Base-by-base conservation (phyloP, 2,329 filamentous ascomycete genomes). In the Acrocalymma vagum region DNA sequence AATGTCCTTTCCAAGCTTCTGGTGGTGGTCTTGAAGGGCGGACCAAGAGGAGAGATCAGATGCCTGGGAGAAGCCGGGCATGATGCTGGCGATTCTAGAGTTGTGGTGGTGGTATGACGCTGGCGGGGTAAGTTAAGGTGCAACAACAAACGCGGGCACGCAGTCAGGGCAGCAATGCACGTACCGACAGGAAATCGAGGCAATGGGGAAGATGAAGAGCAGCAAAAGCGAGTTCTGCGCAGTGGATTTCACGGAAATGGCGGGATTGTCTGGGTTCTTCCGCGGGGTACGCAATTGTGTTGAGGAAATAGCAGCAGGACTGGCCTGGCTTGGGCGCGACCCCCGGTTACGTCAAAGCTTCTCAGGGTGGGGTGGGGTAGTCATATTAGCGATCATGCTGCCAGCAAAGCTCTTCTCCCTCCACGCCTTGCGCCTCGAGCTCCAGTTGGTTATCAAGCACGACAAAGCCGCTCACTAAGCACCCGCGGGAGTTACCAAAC, bases 1-100 rank as follows among this genome's bases (percentile, higher is more conserved):
- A 68, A 97, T 94, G 68, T 86, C 85, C 77, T 92, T 92, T 66
- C 90, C 92, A 31, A 94, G 83, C 51, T 80, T 81, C 73, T 89
- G 86, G 76, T 95, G 91, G 76, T 97, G 92, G 65, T 89, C 81
- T 77, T 95, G 89, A 67, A 99, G 90, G 70, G 88, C 83, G 71
- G 87, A 82, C 93, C 94, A 99, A 67, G 90, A 86, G 61, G 85
- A 79, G 60, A 96, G 86, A 52, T 90, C 87, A 69, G 85, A 91
- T 60, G 93, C 87, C 78, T 95, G 91, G 60, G 89, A 82, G 84
- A 95, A 84, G 49, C 74, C 77, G 42, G 78, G 75, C 78, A 81
- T 81, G 50, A 54, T 73, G n/a, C n/a, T n/a, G n/a, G 63, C 29
- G 38, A 18, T 31, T 37, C 2, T 21, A n/a, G 37, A 37, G 23